Evolutionary conservation across 345 rosid species (phyloP).

Genomic region (Acer campestre): DNA sequence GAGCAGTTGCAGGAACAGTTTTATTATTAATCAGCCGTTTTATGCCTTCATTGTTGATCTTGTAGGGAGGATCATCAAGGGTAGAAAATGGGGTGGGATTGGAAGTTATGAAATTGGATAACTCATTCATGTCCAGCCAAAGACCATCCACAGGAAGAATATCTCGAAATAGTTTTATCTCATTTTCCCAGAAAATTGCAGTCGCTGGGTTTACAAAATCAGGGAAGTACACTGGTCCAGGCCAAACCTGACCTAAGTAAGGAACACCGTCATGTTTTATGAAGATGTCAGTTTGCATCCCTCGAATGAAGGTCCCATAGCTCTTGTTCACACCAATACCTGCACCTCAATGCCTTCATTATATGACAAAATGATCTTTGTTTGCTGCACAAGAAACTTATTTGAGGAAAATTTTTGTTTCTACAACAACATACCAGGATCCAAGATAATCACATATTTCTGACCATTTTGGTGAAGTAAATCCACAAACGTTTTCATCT

Average conservation of each 20-base stretch:
- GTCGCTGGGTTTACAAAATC: conserved; percentile 42
- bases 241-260: conserved; percentile 47
- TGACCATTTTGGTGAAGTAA: conserved; percentile 45
- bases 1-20: conserved; percentile 38
- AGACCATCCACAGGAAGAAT: conserved; percentile 48
- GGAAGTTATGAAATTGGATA: conserved; percentile 44
- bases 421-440: conserved; percentile 41
- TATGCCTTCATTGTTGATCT: conserved; percentile 11
- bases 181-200: conserved; percentile 38
- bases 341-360: conserved; percentile 1
- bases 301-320: conserved; percentile 42
- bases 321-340: conserved; percentile 48
- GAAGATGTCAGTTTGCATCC: conserved; percentile 45
- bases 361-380: neutral
- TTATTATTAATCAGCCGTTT: conserved; percentile 30
- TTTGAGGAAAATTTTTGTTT: neutral
- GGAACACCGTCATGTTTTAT: conserved; percentile 41
- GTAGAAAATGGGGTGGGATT: conserved; percentile 32
- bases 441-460: conserved; percentile 45
- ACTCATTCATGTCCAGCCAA: conserved; percentile 61
- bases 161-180: conserved; percentile 39
- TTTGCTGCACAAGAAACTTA: too few relatives aligned
- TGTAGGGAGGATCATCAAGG: conserved; percentile 27
- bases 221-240: conserved; percentile 46
- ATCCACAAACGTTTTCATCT: conserved; percentile 34